These are phyloP conservation scores for Chaetomium tenue DNA, from an alignment of 495 filamentous ascomycete genomes.

Conservation along the genomic window DNA sequence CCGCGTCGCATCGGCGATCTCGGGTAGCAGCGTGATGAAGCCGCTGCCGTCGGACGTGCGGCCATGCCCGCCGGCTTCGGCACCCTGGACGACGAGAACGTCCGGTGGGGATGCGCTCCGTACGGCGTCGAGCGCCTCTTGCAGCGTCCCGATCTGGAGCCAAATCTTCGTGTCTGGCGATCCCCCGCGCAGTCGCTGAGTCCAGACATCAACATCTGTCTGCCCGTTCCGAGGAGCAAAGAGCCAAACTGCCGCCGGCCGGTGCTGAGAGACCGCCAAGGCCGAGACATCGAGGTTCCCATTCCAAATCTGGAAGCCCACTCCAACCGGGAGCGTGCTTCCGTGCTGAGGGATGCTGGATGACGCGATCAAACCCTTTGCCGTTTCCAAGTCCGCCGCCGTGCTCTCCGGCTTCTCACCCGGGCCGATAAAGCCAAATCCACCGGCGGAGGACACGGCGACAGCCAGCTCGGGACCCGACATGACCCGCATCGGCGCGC, in stretches of 20 bases:
- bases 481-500: constrained; percentile 73
- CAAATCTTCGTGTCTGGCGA: constrained; percentile 70
- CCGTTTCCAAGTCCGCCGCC: constrained; percentile 79
- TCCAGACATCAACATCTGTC: constrained; percentile 56
- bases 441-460: constrained; percentile 87
- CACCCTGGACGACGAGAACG: constrained; percentile 69
- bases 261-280: constrained; percentile 43
- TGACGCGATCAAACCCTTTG: constrained; percentile 53
- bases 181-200: constrained; percentile 46
- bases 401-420: constrained; percentile 74
- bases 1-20: constrained; percentile 73
- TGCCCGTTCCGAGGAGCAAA: constrained; percentile 56
- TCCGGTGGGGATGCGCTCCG: constrained; percentile 49
- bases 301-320: constrained; percentile 85
- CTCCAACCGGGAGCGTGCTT: constrained; percentile 82
- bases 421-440: constrained; percentile 88
- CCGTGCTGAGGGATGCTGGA: constrained; percentile 58
- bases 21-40: constrained; percentile 78
- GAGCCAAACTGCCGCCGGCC: constrained; percentile 68
- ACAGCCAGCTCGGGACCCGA: constrained; percentile 75
- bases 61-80: constrained; percentile 65
- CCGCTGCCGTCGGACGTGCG: constrained; percentile 87
- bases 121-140: constrained; percentile 50
- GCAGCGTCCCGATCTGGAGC: constrained; percentile 65
- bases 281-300: constrained; percentile 59